Evolutionary conservation across 371 early-diverging fungal genomes (phyloP), one percentile per base, ranked within the genome.

Genomic region (Blastocladiella emersonii): DNA sequence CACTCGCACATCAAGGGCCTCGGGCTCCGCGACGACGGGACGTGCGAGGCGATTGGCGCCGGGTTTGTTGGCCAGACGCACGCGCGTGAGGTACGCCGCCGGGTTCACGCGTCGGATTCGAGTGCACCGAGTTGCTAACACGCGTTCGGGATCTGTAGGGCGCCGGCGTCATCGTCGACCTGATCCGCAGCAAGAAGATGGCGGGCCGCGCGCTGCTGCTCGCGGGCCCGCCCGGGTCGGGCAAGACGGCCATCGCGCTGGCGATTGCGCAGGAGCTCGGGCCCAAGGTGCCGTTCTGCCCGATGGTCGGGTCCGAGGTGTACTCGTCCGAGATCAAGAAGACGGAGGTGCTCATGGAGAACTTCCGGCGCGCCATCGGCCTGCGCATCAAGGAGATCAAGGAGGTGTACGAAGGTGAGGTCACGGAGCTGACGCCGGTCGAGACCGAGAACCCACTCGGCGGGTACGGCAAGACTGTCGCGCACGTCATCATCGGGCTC

Each of bases 341-440:
- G 79, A 95, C 98, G 8, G 99, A 98, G 72, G 92, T 94, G 19
- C 77, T 99, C 57, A 97, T 94, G 93, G 98, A 98, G 69, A 96
- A 94, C 80, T 95, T 98, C 72, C 83, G 99, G 62, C 80, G 96
- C 62, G 91, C 98, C 27, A 95, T 98, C 68, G 96, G 88, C 7
- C 76, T 99, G 57, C 83, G 93, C 36, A 92, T 98, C 73, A 96
- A 97, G 77, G 99, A 99, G 71, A 89, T 90, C 60, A 94, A 95
- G 73, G 94, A 95, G 75, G 96, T 99, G 4, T 96, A 98, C 70
- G 99, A 99, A 76, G 99, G 99, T 63, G 99, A 99, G 76, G 97
- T 99, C 53, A 95, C 94, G 4, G 96, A 99, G 69, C 74, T 98
- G 45, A 88, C 91, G 15, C 93, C 93, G 51, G 94, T 90, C 64